phyloP scores from a whole-genome alignment of 352 stramenopile genomes.

The Pythium dissimile region DNA sequence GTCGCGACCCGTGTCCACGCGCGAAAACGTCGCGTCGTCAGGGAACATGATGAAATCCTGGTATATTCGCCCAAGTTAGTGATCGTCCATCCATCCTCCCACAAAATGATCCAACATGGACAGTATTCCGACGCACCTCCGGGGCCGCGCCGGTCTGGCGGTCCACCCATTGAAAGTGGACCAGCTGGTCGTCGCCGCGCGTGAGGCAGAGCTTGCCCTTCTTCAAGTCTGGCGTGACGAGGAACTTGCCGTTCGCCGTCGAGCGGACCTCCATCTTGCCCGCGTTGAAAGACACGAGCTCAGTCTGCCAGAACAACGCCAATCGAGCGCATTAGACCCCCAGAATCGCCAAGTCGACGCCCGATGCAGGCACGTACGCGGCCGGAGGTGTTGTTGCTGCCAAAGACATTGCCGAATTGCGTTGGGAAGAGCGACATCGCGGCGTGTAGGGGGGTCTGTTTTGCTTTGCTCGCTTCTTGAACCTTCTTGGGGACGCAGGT shows the following conservation, averaged over 20 bases:
- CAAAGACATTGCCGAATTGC: conserved; percentile 81
- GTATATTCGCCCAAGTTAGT: too few species aligned
- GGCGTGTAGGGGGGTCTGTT: neutral
- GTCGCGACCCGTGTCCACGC: conserved; percentile 83
- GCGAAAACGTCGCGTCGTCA: conserved; percentile 85
- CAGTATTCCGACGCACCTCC: conserved; percentile 36
- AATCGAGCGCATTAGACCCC: neutral
- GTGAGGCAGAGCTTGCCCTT: conserved; percentile 89
- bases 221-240: conserved; percentile 86
- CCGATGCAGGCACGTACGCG: conserved; percentile 31
- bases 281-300: conserved; percentile 90
- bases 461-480: conserved; percentile 11
- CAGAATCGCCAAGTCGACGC: neutral
- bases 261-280: conserved; percentile 85
- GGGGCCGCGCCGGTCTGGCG: conserved; percentile 75
- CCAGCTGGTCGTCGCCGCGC: conserved; percentile 84
- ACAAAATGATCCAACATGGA: neutral
- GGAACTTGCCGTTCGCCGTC: conserved; percentile 80
- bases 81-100: neutral
- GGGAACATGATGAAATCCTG: conserved; percentile 92
- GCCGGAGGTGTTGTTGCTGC: conserved; percentile 44
- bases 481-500: conserved; percentile 19
- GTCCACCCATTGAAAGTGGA: conserved; percentile 94
- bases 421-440: conserved; percentile 58
- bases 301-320: conserved; percentile 38